These are phyloP conservation scores for Chaetomiaceae sp. DNA, from an alignment of 2,329 filamentous ascomycete genomes.

Conservation along the genomic window DNA sequence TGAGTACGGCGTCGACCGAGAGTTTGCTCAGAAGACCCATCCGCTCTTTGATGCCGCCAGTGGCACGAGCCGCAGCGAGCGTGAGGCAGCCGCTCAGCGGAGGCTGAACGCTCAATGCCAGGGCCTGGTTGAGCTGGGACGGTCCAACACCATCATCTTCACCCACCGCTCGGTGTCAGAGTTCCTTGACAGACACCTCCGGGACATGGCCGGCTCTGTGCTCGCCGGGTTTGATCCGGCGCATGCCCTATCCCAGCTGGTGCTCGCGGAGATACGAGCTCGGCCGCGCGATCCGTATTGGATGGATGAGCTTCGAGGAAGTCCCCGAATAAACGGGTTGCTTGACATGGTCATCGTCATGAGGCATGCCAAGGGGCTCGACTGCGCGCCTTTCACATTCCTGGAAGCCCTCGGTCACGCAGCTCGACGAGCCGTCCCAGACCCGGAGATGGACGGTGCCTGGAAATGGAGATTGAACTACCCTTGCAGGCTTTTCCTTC, in stretches of 20 bases:
- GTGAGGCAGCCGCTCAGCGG: not conserved
- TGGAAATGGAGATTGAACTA: too few relatives aligned
- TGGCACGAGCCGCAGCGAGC: not conserved
- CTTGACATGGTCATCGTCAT: not conserved
- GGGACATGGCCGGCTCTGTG: not conserved
- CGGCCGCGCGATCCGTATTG: not conserved
- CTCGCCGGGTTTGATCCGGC: not conserved
- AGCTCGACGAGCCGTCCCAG: too few relatives aligned
- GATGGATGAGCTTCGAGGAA: too few relatives aligned
- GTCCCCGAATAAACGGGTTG: not conserved
- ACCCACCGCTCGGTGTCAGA: not conserved
- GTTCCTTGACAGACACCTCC: not conserved
- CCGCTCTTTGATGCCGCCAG: not conserved
- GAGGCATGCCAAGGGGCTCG: too few relatives aligned
- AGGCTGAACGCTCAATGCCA: not conserved
- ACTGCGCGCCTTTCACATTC: too few relatives aligned
- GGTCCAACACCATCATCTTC: not conserved
- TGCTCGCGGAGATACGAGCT: not conserved
- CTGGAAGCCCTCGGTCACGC: too few relatives aligned
- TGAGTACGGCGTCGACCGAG: not conserved
- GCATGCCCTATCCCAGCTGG: not conserved
- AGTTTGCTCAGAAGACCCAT: not conserved
- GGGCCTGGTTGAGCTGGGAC: not conserved
- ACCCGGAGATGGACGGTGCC: too few relatives aligned
- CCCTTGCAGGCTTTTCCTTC: too few relatives aligned